A percentile compares a stretch with the other conserved stretches of the same genome.
Conservation (phyloP, 2,329 filamentous ascomycete genomes). For the Uncinocarpus reesii region DNA sequence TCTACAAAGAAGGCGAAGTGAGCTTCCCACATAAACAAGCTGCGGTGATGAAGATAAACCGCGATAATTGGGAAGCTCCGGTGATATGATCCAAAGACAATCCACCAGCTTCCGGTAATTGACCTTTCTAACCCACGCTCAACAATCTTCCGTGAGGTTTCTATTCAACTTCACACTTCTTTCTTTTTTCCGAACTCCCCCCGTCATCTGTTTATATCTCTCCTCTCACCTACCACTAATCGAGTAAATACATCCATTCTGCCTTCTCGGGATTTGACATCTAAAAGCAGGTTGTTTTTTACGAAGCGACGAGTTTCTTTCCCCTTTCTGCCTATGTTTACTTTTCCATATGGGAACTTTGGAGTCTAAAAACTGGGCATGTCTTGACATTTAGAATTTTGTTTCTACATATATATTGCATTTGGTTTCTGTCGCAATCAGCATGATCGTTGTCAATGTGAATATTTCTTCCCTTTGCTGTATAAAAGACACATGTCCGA, state of each 20-base stretch:
- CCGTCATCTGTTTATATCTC: too few species aligned
- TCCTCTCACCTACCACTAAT: too few species aligned
- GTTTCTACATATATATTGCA: too few species aligned
- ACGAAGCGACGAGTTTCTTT: conserved; percentile 5
- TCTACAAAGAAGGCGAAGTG: conserved; percentile 77
- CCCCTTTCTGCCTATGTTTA: not conserved
- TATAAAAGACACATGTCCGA: too few species aligned
- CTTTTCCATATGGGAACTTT: not conserved
- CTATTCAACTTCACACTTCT: too few species aligned
- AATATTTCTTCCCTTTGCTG: too few species aligned
- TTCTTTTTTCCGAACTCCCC: not conserved
- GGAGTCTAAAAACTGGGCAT: not conserved
- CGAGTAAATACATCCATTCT: too few species aligned
- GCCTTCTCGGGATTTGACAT: not conserved
- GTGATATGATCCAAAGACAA: conserved; percentile 37
- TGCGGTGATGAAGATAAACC: conserved; percentile 67
- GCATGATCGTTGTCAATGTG: too few species aligned
- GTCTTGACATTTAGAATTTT: too few species aligned
- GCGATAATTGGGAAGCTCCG: conserved; percentile 71
- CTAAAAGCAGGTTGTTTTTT: not conserved
- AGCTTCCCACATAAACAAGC: conserved; percentile 87
- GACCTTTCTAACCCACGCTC: too few species aligned
- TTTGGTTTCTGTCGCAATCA: too few species aligned
- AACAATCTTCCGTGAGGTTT: too few species aligned
- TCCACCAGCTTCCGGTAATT: not conserved